phyloP scores from a whole-genome alignment of 139 green algal genomes.

The Coccomyxa sp. region DNA sequence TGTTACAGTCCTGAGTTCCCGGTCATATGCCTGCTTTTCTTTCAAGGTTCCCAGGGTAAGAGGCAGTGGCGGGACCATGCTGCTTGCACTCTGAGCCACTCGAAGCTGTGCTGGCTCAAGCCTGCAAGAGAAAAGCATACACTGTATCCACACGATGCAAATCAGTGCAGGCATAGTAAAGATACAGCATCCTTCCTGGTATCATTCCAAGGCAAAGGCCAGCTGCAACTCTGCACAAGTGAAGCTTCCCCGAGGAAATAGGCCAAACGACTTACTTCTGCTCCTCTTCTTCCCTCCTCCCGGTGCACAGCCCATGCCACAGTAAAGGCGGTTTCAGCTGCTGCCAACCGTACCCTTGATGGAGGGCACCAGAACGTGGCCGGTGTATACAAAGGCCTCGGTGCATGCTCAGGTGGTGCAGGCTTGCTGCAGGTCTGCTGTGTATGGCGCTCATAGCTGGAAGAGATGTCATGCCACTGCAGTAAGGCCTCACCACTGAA shows the following conservation, averaged over 20 bases:
- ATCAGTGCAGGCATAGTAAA: too few relatives aligned
- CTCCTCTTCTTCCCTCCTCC: not conserved
- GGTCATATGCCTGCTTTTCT: constrained; percentile 20
- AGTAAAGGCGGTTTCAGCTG: not conserved
- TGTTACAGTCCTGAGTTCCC: constrained; percentile 49
- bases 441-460: too few relatives aligned
- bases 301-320: not conserved
- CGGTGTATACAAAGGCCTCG: not conserved
- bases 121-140: not conserved
- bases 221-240: too few relatives aligned
- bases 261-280: too few relatives aligned
- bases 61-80: not conserved
- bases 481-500: too few relatives aligned
- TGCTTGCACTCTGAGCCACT: not conserved
- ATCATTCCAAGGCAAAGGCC: too few relatives aligned
- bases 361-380: not conserved
- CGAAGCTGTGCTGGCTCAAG: not conserved
- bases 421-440: not conserved
- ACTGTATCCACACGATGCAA: too few relatives aligned
- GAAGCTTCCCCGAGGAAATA: too few relatives aligned
- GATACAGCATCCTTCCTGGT: too few relatives aligned
- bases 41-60: not conserved
- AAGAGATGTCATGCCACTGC: too few relatives aligned
- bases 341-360: not conserved
- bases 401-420: not conserved